Evolutionary conservation across 73 alveolate species (phyloP).

Genomic region (Tetrahymena malaccensis): DNA sequence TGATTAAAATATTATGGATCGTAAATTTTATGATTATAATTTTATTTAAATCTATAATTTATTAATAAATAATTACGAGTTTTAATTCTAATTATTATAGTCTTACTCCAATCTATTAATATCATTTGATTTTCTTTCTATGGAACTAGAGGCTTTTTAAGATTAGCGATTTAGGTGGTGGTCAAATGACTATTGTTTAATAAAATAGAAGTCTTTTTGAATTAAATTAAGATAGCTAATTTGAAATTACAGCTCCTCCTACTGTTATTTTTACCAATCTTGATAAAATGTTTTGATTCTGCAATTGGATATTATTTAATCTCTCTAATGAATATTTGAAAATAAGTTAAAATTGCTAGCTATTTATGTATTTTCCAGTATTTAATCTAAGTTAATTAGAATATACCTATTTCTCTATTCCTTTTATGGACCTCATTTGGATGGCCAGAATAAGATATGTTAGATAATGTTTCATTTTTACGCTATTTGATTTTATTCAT

Average conservation of each 20-base stretch:
- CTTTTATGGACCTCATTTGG: neutral
- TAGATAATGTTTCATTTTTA: neutral
- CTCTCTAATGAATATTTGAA: neutral
- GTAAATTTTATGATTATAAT: neutral
- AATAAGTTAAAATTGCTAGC: neutral
- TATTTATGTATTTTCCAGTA: neutral
- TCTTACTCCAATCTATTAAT: neutral
- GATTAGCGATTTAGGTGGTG: neutral
- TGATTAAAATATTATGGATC: neutral
- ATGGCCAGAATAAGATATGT: neutral
- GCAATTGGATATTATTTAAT: neutral
- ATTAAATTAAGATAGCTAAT: neutral
- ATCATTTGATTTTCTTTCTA: neutral
- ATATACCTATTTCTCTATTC: neutral
- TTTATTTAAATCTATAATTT: neutral
- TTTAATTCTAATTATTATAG: neutral
- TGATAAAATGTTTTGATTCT: neutral
- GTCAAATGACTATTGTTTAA: neutral
- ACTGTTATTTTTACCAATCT: neutral
- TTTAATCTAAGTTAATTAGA: neutral
- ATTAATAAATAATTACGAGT: neutral
- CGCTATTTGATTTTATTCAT: neutral
- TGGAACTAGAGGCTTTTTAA: neutral
- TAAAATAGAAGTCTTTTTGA: neutral
- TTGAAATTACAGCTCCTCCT: neutral